These are phyloP conservation scores for Pestalotiopsis fici DNA, from an alignment of 2,329 filamentous ascomycete genomes.

Conservation along the genomic window DNA sequence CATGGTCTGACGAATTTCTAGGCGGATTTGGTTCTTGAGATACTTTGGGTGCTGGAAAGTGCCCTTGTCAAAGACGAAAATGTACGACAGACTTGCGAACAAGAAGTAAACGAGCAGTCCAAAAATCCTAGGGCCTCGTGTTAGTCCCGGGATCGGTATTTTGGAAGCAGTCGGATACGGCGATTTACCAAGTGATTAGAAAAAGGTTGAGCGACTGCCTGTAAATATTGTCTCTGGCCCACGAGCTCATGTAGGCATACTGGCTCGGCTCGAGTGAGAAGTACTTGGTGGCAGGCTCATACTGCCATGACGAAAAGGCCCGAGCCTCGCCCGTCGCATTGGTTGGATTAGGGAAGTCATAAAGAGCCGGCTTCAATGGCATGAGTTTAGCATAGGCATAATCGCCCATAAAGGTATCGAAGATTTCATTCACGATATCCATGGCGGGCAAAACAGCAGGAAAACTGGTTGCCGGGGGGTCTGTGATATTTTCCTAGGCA, in stretches of 20 bases:
- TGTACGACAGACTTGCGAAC: constrained; percentile 80
- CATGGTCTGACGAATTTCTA: constrained; percentile 83
- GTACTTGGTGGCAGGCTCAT: constrained; percentile 71
- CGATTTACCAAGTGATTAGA: constrained; percentile 80
- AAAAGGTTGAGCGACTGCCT: constrained; percentile 78
- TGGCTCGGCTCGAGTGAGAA: constrained; percentile 70
- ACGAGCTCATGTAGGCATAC: constrained; percentile 78
- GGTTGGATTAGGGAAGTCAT: constrained; percentile 50
- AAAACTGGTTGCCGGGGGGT: too few species aligned
- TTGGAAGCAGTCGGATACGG: neutral
- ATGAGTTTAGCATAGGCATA: constrained; percentile 71
- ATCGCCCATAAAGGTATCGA: constrained; percentile 82
- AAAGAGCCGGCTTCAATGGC: constrained; percentile 59
- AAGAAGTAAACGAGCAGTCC: constrained; percentile 83
- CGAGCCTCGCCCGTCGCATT: constrained; percentile 51
- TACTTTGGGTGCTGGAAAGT: constrained; percentile 91
- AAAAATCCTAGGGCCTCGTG: constrained; percentile 67
- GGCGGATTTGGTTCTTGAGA: constrained; percentile 86
- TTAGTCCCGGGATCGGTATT: neutral
- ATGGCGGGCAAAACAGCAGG: constrained; percentile 48
- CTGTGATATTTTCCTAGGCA: neutral
- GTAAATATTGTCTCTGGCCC: constrained; percentile 74
- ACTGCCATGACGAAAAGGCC: constrained; percentile 64
- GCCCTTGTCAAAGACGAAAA: constrained; percentile 88
- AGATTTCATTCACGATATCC: constrained; percentile 88